Percentiles rank a stretch among this genome's conserved stretches.
Conservation (phyloP, 2,329 filamentous ascomycete species). For the Dichotomopilus funicola region DNA sequence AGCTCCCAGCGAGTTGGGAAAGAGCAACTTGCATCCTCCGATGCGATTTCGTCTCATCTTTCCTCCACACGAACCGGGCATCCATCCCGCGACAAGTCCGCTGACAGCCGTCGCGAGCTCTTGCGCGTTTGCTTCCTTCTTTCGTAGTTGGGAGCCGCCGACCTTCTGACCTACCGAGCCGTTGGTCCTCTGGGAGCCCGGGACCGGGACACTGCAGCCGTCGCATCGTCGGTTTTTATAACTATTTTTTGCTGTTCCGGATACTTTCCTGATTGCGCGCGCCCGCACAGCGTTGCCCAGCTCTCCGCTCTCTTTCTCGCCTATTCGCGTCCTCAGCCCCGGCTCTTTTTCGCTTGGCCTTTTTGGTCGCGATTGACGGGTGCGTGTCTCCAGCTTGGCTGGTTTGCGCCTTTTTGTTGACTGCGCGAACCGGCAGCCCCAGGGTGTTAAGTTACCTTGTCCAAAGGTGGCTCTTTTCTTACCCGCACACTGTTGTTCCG, state of each 20-base stretch:
- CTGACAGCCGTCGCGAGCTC: constrained; percentile 5
- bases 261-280: constrained; percentile 1
- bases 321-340: not conserved
- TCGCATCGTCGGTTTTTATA: not conserved
- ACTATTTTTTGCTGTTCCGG: not conserved
- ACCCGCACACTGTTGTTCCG: too few relatives aligned
- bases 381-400: too few relatives aligned
- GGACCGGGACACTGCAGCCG: not conserved
- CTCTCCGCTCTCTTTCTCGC: not conserved
- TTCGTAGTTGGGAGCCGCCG: constrained; percentile 3
- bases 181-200: not conserved
- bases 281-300: not conserved
- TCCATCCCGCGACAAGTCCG: not conserved
- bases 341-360: constrained; percentile 6
- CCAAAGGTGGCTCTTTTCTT: too few relatives aligned
- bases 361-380: constrained; percentile 8
- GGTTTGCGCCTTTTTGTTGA: constrained; percentile 8
- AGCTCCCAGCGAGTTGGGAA: constrained; percentile 2
- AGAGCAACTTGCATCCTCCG: constrained; percentile 9
- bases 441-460: not conserved
- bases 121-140: not conserved
- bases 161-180: not conserved
- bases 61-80: constrained; percentile 11
- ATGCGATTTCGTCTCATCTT: constrained; percentile 19
- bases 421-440: not conserved